Conservation (phyloP, 1,139 yeast genomes). For the Lodderomyces jiufengensis region DNA sequence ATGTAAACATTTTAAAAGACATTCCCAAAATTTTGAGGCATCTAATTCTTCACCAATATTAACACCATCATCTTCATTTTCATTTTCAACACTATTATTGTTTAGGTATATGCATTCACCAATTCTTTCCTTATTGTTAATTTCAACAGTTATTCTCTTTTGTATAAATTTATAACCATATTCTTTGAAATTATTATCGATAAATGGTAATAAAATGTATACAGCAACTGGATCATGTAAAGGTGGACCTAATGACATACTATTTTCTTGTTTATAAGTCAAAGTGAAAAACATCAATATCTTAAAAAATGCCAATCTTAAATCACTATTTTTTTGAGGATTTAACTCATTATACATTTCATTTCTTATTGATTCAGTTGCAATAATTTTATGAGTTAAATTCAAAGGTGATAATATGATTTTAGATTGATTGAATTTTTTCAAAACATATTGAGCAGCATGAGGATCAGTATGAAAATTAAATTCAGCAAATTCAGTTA, state of each 20-base stretch:
- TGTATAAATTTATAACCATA: conserved; percentile 32
- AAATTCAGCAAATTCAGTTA: conserved; percentile 67
- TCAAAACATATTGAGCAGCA: conserved; percentile 61
- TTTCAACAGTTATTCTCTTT: conserved; percentile 23
- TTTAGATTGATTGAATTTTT: conserved; percentile 37
- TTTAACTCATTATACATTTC: conserved; percentile 20
- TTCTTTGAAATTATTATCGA: conserved; percentile 27
- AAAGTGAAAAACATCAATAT: conserved; percentile 41
- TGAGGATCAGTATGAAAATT: conserved; percentile 73
- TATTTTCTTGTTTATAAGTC: conserved; percentile 41
- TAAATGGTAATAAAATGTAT: conserved; percentile 49
- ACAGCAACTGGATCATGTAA: conserved; percentile 81
- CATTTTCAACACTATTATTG: too few species aligned
- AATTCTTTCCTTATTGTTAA: conserved; percentile 21
- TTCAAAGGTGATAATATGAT: conserved; percentile 63
- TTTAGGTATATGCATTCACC: too few species aligned
- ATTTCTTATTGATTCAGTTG: conserved; percentile 44
- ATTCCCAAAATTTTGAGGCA: conserved; percentile 51
- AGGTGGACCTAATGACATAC: conserved; percentile 62
- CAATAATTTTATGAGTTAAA: conserved; percentile 66
- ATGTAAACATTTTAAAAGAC: conserved; percentile 40
- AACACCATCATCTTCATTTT: conserved; percentile 35
- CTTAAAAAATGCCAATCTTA: conserved; percentile 54
- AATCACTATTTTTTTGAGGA: conserved; percentile 15
- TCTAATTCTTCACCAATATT: conserved; percentile 45